Base-by-base conservation (phyloP, 768 basidiomycete species). In the Macrolepiota albuminosa region DNA sequence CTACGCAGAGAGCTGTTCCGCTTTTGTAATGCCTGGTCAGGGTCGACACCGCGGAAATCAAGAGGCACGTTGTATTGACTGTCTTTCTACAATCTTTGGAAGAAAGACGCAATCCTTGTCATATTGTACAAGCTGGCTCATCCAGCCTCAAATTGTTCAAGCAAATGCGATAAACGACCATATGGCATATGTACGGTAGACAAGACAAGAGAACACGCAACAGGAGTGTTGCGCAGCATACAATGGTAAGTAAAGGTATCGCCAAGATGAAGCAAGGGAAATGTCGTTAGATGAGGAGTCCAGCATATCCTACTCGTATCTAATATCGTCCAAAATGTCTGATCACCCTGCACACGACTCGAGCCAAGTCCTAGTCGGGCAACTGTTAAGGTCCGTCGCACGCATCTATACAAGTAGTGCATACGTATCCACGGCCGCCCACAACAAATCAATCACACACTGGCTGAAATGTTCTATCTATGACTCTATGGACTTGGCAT, bases 401-500 rank as follows among this genome's bases (percentile, higher is more conserved):
- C 8, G 3, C 39, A 31, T 31, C 39, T 54, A 54, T 6, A 42
- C 29, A 40, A 40, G 14, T 21, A n/a, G n/a, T n/a, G n/a, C 29
- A 42, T 43, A 8, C 18, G 11, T 54, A 43, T n/a, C n/a, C 29
- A n/a, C 40, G 0, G 40, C 6, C 2, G 42, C 42, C n/a, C 42
- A 33, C 16, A 21, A 42, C 6, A n/a, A 43, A 31, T 54, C 29
- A 33, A 47, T 16, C 29, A 33, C 16, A 42, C 24, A 16, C 2
- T 10, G 50, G 50, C 21, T 36, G 21, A 55, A 33, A 34, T 34
- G 31, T 57, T 29, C 37, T 11, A 24, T 18, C 42, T 51, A 39
- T 16, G 31, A 16, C 29, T 40, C 33, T 51, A 60, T 21, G 59
- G 47, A 54, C 70, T 64, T 11, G 76, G 69, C 29, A 62, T 73